phyloP scores from a whole-genome alignment of 257 asterid species.

The Mentha longifolia region DNA sequence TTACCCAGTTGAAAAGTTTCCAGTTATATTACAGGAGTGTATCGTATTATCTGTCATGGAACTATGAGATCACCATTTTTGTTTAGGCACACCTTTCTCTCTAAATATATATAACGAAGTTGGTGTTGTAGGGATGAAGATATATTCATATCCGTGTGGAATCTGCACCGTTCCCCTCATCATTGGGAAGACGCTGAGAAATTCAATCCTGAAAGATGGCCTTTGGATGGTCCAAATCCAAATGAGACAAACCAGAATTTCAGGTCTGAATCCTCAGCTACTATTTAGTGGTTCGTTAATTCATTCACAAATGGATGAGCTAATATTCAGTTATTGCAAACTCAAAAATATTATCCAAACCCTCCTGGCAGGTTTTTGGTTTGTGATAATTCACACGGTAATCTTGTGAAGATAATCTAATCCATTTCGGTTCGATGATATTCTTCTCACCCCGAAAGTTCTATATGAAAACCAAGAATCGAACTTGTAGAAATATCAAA shows the following conservation, averaged over 20 bases:
- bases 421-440: background rate
- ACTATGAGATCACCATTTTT: background rate
- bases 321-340: conserved; percentile 13
- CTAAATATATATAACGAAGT: background rate
- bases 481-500: background rate
- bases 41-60: background rate
- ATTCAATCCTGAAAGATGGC: conserved; percentile 97
- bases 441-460: background rate
- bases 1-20: background rate
- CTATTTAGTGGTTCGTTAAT: conserved; percentile 21
- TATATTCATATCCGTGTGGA: conserved; percentile 95
- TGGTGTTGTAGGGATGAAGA: conserved; percentile 76
- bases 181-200: conserved; percentile 90
- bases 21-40: background rate
- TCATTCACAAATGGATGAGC: background rate
- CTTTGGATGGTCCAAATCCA: conserved; percentile 94
- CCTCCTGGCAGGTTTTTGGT: background rate
- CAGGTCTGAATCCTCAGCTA: conserved; percentile 53
- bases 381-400: background rate
- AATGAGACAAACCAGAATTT: conserved; percentile 94
- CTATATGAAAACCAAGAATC: background rate
- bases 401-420: conserved; percentile 2
- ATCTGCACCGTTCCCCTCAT: conserved; percentile 81
- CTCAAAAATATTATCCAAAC: background rate
- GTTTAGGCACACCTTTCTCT: conserved; percentile 1